Evolutionary conservation across 2,329 filamentous ascomycete species (phyloP), one percentile per base, ranked within the genome.

Genomic region (Aspergillus floridensis): DNA sequence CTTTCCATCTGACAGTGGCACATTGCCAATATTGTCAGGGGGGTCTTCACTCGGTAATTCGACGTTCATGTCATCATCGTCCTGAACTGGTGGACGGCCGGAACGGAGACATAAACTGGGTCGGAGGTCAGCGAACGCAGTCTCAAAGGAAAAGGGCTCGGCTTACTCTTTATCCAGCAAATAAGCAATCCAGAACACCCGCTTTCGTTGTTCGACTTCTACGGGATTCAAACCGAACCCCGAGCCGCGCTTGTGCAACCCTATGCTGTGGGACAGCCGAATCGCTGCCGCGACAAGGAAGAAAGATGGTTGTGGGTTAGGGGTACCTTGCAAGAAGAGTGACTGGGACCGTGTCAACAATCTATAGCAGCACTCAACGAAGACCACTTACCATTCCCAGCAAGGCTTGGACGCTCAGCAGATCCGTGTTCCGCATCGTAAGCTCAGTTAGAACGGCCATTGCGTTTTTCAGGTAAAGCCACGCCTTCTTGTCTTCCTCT

Each of bases 391-490:
- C 85, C 89, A 98, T 96, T 60, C 93, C 95, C 26, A 98, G 80
- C 50, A 99, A 81, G 14, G 93, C 95, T 76, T 99, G 95, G 2
- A 99, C 93, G 69, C 93, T 97, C 44, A 98, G 80, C 21, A 99
- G 82, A 76, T 99, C 95, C 7, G 93, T 96, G 72, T 97, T 98
- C 48, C 93, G 89, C 89, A 99, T 93, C 1, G 92, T 93, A 59
- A 99, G 80, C 75, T 99, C 95, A 0, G 92, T 88, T 72, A 96
- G 89, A 48, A 96, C 92, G 19, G 90, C 92, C 86, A 98, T 90
- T 16, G 93, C 93, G 72, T 99, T 99, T 80, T 99, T 98, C 68
- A 99, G 80, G 72, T 97, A 96, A 2, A 88, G 89, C 93, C 95
- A 98, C 0, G 93, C 93, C 73, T 96, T 96, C 56, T 93, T 88